phyloP scores from a whole-genome alignment of 768 basidiomycete genomes.

The Kwoniella botswanensis region DNA sequence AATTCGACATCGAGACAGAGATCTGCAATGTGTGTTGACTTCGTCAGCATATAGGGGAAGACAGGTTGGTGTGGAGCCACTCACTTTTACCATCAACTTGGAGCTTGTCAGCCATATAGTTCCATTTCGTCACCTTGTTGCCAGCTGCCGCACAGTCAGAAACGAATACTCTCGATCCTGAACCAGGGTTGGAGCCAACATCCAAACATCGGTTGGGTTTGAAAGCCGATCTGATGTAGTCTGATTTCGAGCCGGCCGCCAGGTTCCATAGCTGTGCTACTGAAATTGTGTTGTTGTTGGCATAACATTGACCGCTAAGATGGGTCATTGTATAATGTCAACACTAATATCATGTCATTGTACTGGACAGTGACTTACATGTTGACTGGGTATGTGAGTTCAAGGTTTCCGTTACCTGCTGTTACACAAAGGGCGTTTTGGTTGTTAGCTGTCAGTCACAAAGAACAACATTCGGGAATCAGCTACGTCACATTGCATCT shows the following conservation, averaged over 20 bases:
- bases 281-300: conserved; percentile 10
- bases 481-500: not conserved
- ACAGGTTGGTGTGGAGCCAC: not conserved
- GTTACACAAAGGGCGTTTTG: conserved; percentile 18
- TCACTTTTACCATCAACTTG: conserved; percentile 13
- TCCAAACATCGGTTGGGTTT: conserved; percentile 15
- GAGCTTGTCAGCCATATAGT: conserved; percentile 21
- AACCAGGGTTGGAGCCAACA: conserved; percentile 17
- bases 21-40: not conserved
- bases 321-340: too few relatives aligned
- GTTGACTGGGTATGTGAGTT: not conserved
- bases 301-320: conserved; percentile 11
- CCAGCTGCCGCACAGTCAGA: not conserved
- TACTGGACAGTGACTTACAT: conserved; percentile 6
- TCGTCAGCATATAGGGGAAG: not conserved
- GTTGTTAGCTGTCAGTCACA: not conserved
- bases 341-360: too few relatives aligned
- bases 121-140: conserved; percentile 11
- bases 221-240: conserved; percentile 10
- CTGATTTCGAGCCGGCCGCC: conserved; percentile 1
- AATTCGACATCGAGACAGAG: conserved; percentile 16
- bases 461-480: not conserved
- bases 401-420: conserved; percentile 4
- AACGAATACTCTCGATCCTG: conserved; percentile 7
- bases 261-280: conserved; percentile 18